A percentile compares a stretch with the other conserved stretches of the same genome.
These are phyloP conservation scores for Trametes polyzona DNA, from an alignment of 1,284 basidiomycete genomes.

Conservation along the genomic window DNA sequence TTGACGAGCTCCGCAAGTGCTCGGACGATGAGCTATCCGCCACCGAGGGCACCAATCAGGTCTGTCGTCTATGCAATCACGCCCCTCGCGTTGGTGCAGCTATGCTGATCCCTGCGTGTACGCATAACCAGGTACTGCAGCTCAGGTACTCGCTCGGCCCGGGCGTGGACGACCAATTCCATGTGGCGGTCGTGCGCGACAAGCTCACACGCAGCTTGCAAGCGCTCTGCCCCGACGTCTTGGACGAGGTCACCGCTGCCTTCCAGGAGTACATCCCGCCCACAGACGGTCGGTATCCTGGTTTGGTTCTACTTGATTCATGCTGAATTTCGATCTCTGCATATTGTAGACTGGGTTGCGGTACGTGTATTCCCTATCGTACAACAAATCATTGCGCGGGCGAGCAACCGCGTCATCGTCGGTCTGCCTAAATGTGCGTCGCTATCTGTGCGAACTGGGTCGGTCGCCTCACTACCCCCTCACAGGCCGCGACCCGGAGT, in stretches of 20 bases:
- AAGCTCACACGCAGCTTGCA: conserved; percentile 34
- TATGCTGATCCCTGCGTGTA: background rate
- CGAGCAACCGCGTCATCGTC: conserved; percentile 25
- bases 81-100: background rate
- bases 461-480: background rate
- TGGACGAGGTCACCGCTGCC: conserved; percentile 35
- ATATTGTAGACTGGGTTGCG: conserved; percentile 13
- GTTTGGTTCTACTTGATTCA: background rate
- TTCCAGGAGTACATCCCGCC: conserved; percentile 29
- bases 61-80: background rate
- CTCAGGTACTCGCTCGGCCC: conserved; percentile 23
- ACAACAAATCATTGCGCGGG: conserved; percentile 22
- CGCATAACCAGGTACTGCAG: conserved; percentile 13
- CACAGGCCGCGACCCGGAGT: conserved; percentile 24
- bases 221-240: conserved; percentile 30
- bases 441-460: background rate
- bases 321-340: background rate
- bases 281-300: conserved; percentile 16
- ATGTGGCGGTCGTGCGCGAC: conserved; percentile 33
- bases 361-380: conserved; percentile 18
- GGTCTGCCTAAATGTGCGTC: conserved; percentile 23
- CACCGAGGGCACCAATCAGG: conserved; percentile 38
- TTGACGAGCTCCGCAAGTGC: conserved; percentile 47
- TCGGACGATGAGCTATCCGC: conserved; percentile 46
- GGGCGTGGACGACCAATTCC: conserved; percentile 32